Percentiles rank a stretch among this genome's conserved stretches.
Conservation (phyloP, 768 basidiomycete species). For the Candolleomyces aberdarensis region DNA sequence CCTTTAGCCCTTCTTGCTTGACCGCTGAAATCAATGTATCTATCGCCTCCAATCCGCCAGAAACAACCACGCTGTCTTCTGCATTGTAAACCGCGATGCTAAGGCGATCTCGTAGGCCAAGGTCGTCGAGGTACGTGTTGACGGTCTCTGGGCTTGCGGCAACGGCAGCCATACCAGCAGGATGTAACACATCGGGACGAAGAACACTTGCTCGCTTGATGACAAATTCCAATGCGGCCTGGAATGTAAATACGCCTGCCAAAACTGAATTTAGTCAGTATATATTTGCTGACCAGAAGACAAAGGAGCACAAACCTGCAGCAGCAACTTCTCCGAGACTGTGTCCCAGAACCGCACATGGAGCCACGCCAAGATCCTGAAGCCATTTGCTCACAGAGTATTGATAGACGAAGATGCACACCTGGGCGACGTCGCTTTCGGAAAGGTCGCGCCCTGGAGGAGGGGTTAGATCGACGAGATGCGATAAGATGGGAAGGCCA, state of each 20-base stretch:
- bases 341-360: slow-evolving; percentile 32
- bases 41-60: slow-evolving; percentile 25
- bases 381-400: slow-evolving; percentile 30
- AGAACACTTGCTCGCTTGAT: slow-evolving; percentile 26
- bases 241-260: slow-evolving; percentile 25
- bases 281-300: neutral
- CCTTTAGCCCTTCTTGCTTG: slow-evolving; percentile 24
- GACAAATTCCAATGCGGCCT: slow-evolving; percentile 27
- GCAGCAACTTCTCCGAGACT: slow-evolving; percentile 36
- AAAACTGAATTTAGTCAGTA: slow-evolving; percentile 17
- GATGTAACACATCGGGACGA: slow-evolving; percentile 21
- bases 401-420: slow-evolving; percentile 37
- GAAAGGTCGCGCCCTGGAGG: slow-evolving; percentile 22
- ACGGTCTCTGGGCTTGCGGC: slow-evolving; percentile 22
- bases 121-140: slow-evolving; percentile 17
- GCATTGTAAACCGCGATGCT: slow-evolving; percentile 29
- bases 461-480: slow-evolving; percentile 24
- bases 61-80: slow-evolving; percentile 24
- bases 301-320: slow-evolving; percentile 22
- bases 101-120: slow-evolving; percentile 19
- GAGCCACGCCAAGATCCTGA: slow-evolving; percentile 22
- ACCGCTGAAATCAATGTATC: slow-evolving; percentile 22
- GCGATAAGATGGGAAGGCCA: slow-evolving; percentile 25
- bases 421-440: slow-evolving; percentile 29
- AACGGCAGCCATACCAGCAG: slow-evolving; percentile 32